Base-by-base conservation (phyloP, 148 eudicot species). In the Tetragonia tetragonoides region DNA sequence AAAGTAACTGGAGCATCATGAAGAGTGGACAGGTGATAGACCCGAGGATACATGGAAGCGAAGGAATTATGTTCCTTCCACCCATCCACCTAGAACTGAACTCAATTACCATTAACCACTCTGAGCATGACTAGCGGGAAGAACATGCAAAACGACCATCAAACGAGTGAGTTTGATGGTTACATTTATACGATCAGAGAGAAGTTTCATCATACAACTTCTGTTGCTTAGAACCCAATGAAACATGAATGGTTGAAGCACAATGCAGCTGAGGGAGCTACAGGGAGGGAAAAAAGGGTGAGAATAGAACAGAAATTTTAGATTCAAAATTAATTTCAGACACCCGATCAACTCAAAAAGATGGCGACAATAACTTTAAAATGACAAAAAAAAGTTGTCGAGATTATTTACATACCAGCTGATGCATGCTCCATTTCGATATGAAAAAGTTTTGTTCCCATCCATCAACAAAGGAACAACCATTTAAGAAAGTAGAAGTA, bases 381-480 rank as follows among this genome's bases (percentile, higher is more conserved):
- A 24, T 47, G 39, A 15, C 14, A 64, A 5, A 41, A 5, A 41
- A 41, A 54, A 44, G 24, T 23, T 24, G 42, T 21, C n/a, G 54
- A 47, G 72, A 24, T 21, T 44, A 18, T 40, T 73, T 61, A 53
- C 81, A 68, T 91, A 95, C 99, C 99, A 95, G 83, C 83, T 95
- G 99, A 78, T 95, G 99, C 98, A 95, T 95, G 82, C 95, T 93
- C 99, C 98, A 95, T 79, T 95, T 95, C 40, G 99, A 91, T 83
- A 95, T 89, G 78, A 95, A 95, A 70, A 95, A 89, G 67, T 93
- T 93, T 83, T 91, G 90, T 76, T 93, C 92, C 99, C 99, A 95
- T 57, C 99, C 99, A n/a, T 91, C 90, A 73, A 95, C 97, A 88
- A 95, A 93, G 34, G 99, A 95, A 83, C 87, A 84, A 65, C 99